Evolutionary conservation across 2,329 filamentous ascomycete genomes (phyloP), one percentile per base, ranked within the genome.

Genomic region (Cercospora brassicicola): DNA sequence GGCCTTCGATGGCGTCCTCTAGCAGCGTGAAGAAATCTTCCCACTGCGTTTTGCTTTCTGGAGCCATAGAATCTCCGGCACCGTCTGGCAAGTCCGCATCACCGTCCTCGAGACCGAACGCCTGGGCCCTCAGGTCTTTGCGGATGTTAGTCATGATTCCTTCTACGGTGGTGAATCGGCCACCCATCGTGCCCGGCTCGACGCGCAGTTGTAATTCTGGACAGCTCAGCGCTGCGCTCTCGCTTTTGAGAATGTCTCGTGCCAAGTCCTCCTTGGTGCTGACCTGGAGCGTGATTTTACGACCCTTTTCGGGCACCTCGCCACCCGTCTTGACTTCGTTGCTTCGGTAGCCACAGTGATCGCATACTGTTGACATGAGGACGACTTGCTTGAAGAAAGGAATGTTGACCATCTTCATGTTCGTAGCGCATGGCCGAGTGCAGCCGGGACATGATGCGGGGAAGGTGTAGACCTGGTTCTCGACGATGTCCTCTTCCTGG

Each of bases 341-440:
- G 74, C 91, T 95, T 70, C 93, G 90, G 84, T 98, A 79, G 67
- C 94, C 94, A 78, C 95, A 99, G 79, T 90, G 86, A 30, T 94
- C 90, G 81, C 95, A 99, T 30, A 93, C 90, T 2, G 94, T 98
- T 74, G 90, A 94, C 92, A 97, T 98, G 75, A 99, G 86, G 48
- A 97, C 90, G 2, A 99, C 95, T 78, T 98, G 92, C 82, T 97
- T 96, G 84, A 99, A 99, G 82, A 97, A 91, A 0, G 95, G 95
- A 70, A 99, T 97, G 76, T 96, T 93, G 66, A 98, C 93, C 90
- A 97, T 96, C 84, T 97, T 97, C 93, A 97, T 97, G 81, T 97
- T 94, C 9, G 96, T 96, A 3, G 89, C 89, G 81, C 94, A 97
- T 4, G 88, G 83, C 80, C 91, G 91, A 76, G 90, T 89, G 84